Percentiles rank a stretch among this genome's conserved stretches.
Conservation (phyloP, 345 rosid species). For the Euphorbia tirucalli region DNA sequence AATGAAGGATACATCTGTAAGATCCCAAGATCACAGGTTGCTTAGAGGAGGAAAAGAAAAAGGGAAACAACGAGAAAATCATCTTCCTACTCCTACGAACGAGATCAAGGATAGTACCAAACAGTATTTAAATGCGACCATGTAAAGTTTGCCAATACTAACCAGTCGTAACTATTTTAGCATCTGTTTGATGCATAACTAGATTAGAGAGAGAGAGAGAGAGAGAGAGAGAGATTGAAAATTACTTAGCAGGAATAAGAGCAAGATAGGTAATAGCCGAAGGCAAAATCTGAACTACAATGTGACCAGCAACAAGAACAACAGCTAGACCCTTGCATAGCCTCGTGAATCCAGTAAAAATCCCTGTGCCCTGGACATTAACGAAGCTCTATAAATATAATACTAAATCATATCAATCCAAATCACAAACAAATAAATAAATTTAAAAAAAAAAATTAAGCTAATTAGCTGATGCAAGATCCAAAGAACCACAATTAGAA, state of each 20-base stretch:
- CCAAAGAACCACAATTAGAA: background rate
- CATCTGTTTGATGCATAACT: background rate
- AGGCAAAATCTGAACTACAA: slow-evolving; percentile 78
- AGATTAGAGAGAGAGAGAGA: background rate
- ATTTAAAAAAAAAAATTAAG: background rate
- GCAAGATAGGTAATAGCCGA: slow-evolving; percentile 66
- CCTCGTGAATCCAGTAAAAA: slow-evolving; percentile 74
- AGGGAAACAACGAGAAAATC: background rate
- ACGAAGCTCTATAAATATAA: background rate
- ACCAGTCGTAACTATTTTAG: too few relatives aligned
- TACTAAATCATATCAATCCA: background rate
- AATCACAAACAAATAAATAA: background rate
- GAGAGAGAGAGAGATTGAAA: background rate
- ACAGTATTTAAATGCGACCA: background rate
- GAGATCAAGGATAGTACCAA: background rate
- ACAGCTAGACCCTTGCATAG: slow-evolving; percentile 87
- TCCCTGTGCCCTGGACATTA: slow-evolving; percentile 48
- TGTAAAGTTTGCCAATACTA: too few relatives aligned
- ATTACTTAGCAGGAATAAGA: slow-evolving; percentile 85
- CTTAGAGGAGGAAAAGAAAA: background rate
- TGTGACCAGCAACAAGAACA: slow-evolving; percentile 72
- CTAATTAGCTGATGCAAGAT: background rate
- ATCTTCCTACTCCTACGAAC: background rate
- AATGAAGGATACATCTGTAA: background rate
- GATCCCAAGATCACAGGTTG: background rate